Evolutionary conservation across 2,329 filamentous ascomycete species (phyloP).

Genomic region (Orbilia brochopaga): DNA sequence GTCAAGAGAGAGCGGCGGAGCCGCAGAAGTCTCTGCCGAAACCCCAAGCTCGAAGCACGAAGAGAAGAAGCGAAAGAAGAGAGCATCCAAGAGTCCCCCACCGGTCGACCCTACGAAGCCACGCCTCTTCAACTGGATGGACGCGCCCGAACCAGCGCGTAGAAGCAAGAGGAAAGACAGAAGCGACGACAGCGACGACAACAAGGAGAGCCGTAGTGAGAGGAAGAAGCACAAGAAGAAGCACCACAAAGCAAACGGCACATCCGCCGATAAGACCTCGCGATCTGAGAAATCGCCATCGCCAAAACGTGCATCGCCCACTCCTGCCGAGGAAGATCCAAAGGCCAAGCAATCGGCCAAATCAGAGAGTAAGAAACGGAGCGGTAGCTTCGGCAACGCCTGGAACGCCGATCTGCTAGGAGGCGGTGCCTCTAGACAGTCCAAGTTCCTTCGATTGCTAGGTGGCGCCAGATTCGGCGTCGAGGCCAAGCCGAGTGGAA

Average conservation of each 20-base stretch:
- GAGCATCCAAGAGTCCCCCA: constrained; percentile 11
- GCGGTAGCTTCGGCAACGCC: background rate
- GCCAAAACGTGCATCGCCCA: constrained; percentile 9
- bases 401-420: constrained; percentile 39
- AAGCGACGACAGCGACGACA: constrained; percentile 8
- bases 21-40: background rate
- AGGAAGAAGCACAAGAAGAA: constrained; percentile 32
- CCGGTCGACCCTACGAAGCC: constrained; percentile 32
- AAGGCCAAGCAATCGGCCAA: constrained; percentile 12
- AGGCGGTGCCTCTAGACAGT: constrained; percentile 30
- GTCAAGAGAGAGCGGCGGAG: constrained; percentile 5
- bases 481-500: constrained; percentile 16
- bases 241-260: constrained; percentile 7
- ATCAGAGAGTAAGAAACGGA: constrained; percentile 1
- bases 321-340: constrained; percentile 16
- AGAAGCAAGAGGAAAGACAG: constrained; percentile 30
- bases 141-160: constrained; percentile 25
- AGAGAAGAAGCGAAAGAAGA: constrained; percentile 33
- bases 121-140: constrained; percentile 38
- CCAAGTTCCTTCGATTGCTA: constrained; percentile 46
- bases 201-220: background rate
- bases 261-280: background rate
- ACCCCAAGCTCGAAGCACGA: constrained; percentile 5
- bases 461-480: constrained; percentile 29
- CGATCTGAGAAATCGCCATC: background rate